phyloP scores from a whole-genome alignment of 805 yeast genomes.

The Ogataea ganodermae region DNA sequence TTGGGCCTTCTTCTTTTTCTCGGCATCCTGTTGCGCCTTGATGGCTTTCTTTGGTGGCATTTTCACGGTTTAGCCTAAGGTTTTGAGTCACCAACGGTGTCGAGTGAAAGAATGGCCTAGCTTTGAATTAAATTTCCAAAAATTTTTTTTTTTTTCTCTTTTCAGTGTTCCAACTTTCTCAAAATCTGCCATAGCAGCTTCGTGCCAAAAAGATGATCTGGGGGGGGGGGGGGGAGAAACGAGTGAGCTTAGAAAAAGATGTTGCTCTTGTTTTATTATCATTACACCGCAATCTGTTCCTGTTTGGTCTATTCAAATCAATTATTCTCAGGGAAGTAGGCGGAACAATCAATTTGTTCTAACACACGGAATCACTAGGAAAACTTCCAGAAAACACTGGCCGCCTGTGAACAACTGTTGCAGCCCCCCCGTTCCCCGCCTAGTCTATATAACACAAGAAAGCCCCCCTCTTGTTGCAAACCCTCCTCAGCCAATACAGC shows the following conservation, averaged over 20 bases:
- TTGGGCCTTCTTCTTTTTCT: constrained; percentile 64
- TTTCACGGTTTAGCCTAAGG: neutral
- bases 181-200: neutral
- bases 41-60: constrained; percentile 82
- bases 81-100: neutral
- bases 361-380: too few species aligned
- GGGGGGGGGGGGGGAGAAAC: too few species aligned
- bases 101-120: neutral
- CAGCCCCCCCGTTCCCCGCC: too few species aligned
- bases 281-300: too few species aligned
- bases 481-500: neutral
- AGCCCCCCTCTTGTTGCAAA: neutral
- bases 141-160: neutral
- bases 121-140: neutral
- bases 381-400: too few species aligned
- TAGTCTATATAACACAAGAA: too few species aligned
- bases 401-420: neutral
- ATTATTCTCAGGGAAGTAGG: too few species aligned
- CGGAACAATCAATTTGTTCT: neutral
- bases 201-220: constrained; percentile 3
- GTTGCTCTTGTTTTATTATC: too few species aligned
- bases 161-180: constrained; percentile 14
- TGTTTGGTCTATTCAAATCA: neutral
- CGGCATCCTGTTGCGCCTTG: constrained; percentile 47
- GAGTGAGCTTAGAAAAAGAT: neutral